phyloP scores from a whole-genome alignment of 2,329 filamentous ascomycete species.

The Tetracladium maxilliforme region DNA sequence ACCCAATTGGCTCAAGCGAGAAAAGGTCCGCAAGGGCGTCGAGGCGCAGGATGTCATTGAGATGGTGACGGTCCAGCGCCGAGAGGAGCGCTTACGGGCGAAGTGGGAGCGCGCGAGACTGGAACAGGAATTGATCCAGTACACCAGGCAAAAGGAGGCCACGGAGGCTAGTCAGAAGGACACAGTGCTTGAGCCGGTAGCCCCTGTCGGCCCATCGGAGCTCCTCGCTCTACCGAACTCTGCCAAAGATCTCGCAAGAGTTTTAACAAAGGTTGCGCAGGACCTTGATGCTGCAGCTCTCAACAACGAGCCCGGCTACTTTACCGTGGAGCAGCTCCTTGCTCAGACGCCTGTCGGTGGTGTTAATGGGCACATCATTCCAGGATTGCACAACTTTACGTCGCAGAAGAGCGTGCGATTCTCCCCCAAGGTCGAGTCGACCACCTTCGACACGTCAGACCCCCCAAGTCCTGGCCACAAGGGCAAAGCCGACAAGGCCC shows the following conservation, averaged over 20 bases:
- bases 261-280: constrained; percentile 4
- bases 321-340: too few relatives aligned
- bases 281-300: too few relatives aligned
- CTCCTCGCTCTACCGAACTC: constrained; percentile 44
- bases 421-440: constrained; percentile 50
- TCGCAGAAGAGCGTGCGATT: constrained; percentile 55
- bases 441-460: constrained; percentile 40
- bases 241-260: constrained; percentile 15
- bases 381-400: too few relatives aligned
- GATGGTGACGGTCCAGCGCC: constrained; percentile 59
- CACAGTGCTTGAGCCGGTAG: neutral
- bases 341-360: too few relatives aligned
- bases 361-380: too few relatives aligned
- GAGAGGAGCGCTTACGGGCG: constrained; percentile 67
- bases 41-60: constrained; percentile 61
- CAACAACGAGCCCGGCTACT: too few relatives aligned
- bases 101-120: constrained; percentile 87
- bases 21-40: constrained; percentile 57
- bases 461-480: constrained; percentile 11
- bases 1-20: constrained; percentile 78
- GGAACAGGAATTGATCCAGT: constrained; percentile 71
- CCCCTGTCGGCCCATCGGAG: constrained; percentile 16
- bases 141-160: constrained; percentile 32
- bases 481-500: constrained; percentile 7
- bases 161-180: neutral